Evolutionary conservation across 1,284 basidiomycete genomes (phyloP).

Genomic region (Cutaneotrichosporon dermatis): DNA sequence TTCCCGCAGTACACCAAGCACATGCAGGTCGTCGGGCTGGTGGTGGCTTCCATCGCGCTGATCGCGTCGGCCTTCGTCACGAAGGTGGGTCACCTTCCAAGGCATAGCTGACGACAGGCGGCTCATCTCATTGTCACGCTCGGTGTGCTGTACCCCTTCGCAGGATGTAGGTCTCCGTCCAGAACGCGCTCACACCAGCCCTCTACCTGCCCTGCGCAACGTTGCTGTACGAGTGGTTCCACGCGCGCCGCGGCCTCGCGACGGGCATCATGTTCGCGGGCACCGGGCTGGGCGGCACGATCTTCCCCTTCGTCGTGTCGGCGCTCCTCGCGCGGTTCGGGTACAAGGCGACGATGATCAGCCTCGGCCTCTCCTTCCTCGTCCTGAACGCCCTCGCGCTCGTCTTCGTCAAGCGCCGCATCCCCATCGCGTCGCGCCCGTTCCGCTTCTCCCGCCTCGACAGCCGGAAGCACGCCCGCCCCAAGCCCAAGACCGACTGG

Average conservation of each 20-base stretch:
- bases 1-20: constrained; percentile 29
- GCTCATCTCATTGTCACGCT: constrained; percentile 45
- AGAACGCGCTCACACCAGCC: constrained; percentile 17
- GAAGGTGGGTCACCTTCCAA: constrained; percentile 40
- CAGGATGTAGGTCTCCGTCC: constrained; percentile 26
- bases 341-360: constrained; percentile 45
- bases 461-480: neutral
- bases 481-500: constrained; percentile 20
- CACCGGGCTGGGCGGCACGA: constrained; percentile 43
- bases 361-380: constrained; percentile 37
- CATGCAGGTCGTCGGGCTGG: constrained; percentile 31
- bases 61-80: constrained; percentile 43
- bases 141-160: constrained; percentile 43
- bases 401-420: constrained; percentile 40
- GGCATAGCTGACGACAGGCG: constrained; percentile 18
- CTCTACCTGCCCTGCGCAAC: constrained; percentile 46
- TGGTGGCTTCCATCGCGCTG: constrained; percentile 25
- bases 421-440: constrained; percentile 25
- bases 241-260: constrained; percentile 40
- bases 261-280: constrained; percentile 46
- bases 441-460: neutral
- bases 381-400: constrained; percentile 33
- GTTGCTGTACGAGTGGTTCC: constrained; percentile 48
- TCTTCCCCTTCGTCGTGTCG: constrained; percentile 44
- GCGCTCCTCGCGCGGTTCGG: constrained; percentile 41